These are phyloP conservation scores for Penicillium riverlandense DNA, from an alignment of 495 filamentous ascomycete species.

Conservation along the genomic window DNA sequence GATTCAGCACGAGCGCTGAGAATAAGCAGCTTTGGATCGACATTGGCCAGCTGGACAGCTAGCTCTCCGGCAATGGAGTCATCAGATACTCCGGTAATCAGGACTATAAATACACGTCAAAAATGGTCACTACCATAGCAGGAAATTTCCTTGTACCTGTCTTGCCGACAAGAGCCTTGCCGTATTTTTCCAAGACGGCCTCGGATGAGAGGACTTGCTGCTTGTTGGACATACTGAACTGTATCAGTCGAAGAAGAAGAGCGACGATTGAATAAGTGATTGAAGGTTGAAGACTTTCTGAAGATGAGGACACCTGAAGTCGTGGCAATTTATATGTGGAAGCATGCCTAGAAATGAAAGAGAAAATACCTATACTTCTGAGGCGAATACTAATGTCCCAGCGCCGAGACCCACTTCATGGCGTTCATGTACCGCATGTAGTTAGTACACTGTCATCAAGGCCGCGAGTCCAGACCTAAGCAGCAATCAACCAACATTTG, in stretches of 20 bases:
- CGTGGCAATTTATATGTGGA: too few relatives aligned
- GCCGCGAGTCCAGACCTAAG: background rate
- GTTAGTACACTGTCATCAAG: slow-evolving; percentile 7
- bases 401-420: too few relatives aligned
- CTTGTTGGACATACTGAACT: slow-evolving; percentile 5
- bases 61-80: slow-evolving; percentile 17
- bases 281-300: background rate
- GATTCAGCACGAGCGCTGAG: slow-evolving; percentile 11
- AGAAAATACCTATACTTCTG: too few relatives aligned
- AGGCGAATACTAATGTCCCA: background rate
- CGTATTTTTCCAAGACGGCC: slow-evolving; percentile 13
- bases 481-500: background rate
- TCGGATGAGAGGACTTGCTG: slow-evolving; percentile 13
- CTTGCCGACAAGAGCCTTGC: slow-evolving; percentile 11
- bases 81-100: slow-evolving; percentile 14
- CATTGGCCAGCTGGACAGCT: slow-evolving; percentile 7
- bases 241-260: background rate
- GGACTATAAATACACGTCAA: slow-evolving; percentile 1
- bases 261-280: background rate
- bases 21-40: slow-evolving; percentile 11
- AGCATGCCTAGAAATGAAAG: too few relatives aligned
- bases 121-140: background rate
- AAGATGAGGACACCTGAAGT: background rate
- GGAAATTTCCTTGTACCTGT: slow-evolving; percentile 3
- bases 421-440: background rate